These are phyloP conservation scores for Paramyrothecium sp. DNA, from an alignment of 2,329 filamentous ascomycete genomes.

Conservation along the genomic window DNA sequence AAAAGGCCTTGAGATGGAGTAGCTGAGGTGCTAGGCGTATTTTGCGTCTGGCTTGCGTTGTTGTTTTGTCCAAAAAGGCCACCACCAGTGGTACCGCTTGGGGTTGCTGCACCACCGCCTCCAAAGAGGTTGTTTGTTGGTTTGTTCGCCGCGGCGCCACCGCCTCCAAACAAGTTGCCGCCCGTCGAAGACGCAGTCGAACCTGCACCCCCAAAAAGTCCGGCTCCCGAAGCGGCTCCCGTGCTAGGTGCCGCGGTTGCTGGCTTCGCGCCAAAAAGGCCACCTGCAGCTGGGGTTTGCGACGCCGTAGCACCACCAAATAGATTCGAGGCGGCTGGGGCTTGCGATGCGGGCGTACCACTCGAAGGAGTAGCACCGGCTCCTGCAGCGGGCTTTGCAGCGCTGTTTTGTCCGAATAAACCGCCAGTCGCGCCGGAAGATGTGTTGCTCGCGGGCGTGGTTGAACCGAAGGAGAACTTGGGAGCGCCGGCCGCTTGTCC, in stretches of 20 bases:
- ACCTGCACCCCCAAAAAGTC: conserved; percentile 17
- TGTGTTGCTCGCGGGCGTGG: conserved; percentile 21
- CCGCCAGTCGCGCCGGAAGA: conserved; percentile 23
- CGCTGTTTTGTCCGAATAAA: conserved; percentile 30
- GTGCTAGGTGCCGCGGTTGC: conserved; percentile 6
- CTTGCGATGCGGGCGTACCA: conserved; percentile 5
- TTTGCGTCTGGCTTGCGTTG: conserved; percentile 1
- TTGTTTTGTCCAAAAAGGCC: conserved; percentile 27
- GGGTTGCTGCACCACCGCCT: conserved; percentile 17
- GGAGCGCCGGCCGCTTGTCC: conserved; percentile 30
- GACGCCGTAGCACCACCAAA: conserved; percentile 24
- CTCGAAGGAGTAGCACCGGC: conserved; percentile 4
- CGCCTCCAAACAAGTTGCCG: conserved; percentile 18
- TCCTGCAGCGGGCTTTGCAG: neutral
- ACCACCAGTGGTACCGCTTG: conserved; percentile 11
- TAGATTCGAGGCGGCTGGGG: conserved; percentile 10
- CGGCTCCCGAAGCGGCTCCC: conserved; percentile 6
- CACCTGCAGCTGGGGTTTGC: conserved; percentile 9
- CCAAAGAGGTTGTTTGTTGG: conserved; percentile 23
- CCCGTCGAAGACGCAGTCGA: conserved; percentile 24
- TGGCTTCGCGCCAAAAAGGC: conserved; percentile 17
- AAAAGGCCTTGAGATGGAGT: neutral
- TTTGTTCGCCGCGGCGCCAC: conserved; percentile 15
- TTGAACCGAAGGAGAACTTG: conserved; percentile 40
- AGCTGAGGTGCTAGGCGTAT: neutral